Evolutionary conservation across 78 protist species (phyloP).

Genomic region (Dictyostelium capitatum): DNA sequence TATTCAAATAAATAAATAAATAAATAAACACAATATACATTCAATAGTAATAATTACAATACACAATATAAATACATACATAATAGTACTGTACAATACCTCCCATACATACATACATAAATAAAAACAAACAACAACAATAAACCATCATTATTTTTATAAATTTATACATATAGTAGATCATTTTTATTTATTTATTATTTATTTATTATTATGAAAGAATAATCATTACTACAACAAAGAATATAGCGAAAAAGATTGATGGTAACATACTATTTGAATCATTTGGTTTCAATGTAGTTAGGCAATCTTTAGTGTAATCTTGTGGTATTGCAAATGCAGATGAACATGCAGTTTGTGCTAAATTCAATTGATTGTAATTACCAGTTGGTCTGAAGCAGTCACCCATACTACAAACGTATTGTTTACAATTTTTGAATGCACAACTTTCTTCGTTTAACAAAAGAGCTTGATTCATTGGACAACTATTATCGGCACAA

Average conservation of each 20-base stretch:
- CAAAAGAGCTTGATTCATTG: slow-evolving; percentile 15
- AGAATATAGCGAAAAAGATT: background rate
- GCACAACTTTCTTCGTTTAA: slow-evolving; percentile 1
- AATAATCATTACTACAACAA: background rate
- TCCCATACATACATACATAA: background rate
- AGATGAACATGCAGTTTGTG: background rate
- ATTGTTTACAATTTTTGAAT: background rate
- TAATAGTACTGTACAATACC: too few relatives aligned
- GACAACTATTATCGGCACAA: background rate
- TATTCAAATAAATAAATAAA: slow-evolving; percentile 8
- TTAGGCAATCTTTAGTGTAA: background rate
- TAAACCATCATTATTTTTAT: background rate
- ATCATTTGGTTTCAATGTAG: background rate
- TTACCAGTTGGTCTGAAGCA: slow-evolving; percentile 15
- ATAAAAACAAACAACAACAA: background rate
- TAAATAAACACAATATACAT: background rate
- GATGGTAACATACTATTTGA: background rate
- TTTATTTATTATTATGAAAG: background rate
- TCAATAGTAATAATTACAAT: too few relatives aligned
- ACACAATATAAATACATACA: background rate
- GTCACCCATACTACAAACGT: background rate
- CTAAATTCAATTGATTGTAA: background rate
- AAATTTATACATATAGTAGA: too few relatives aligned
- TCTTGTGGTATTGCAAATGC: background rate
- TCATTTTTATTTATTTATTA: background rate